Conservation (phyloP, 2,329 filamentous ascomycete genomes). For the Cryoendolithus antarcticus region DNA sequence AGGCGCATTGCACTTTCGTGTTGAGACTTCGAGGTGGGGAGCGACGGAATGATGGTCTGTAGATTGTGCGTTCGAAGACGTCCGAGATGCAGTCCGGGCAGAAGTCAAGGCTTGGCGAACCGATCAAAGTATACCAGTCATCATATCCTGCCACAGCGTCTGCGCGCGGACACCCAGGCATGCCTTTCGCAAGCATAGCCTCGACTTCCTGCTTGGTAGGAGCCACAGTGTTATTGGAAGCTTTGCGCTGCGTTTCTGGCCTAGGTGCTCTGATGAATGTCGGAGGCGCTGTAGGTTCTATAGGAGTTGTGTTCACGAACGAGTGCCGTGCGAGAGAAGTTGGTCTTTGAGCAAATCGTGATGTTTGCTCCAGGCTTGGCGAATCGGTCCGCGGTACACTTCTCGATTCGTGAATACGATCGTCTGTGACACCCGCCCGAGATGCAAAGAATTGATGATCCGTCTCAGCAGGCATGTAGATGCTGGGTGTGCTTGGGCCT, state of each 20-base stretch:
- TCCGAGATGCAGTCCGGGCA: slow-evolving; percentile 68
- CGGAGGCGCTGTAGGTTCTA: slow-evolving; percentile 6
- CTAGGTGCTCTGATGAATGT: slow-evolving; percentile 2
- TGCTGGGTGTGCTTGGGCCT: slow-evolving; percentile 16
- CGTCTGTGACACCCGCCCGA: not conserved
- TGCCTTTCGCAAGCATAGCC: slow-evolving; percentile 24
- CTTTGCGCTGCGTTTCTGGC: slow-evolving; percentile 3
- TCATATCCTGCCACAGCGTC: slow-evolving; percentile 49
- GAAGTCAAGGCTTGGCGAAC: slow-evolving; percentile 60
- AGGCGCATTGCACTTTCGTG: slow-evolving; percentile 57
- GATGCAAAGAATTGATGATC: slow-evolving; percentile 26
- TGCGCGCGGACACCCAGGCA: slow-evolving; percentile 60
- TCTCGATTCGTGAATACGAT: too few species aligned
- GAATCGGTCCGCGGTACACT: too few species aligned
- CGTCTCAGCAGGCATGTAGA: slow-evolving; percentile 32
- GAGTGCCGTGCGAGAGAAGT: slow-evolving; percentile 6
- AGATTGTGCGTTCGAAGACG: slow-evolving; percentile 57
- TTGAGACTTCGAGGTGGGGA: slow-evolving; percentile 46
- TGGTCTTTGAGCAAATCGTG: slow-evolving; percentile 2
- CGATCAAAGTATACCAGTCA: slow-evolving; percentile 71
- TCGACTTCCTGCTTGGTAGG: slow-evolving; percentile 33
- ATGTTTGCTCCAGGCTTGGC: too few species aligned
- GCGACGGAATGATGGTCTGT: slow-evolving; percentile 53
- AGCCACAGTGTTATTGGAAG: slow-evolving; percentile 3
- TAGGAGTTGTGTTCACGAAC: slow-evolving; percentile 5